Base-by-base conservation (phyloP, 768 basidiomycete species). In the Antrodiella citrinella region DNA sequence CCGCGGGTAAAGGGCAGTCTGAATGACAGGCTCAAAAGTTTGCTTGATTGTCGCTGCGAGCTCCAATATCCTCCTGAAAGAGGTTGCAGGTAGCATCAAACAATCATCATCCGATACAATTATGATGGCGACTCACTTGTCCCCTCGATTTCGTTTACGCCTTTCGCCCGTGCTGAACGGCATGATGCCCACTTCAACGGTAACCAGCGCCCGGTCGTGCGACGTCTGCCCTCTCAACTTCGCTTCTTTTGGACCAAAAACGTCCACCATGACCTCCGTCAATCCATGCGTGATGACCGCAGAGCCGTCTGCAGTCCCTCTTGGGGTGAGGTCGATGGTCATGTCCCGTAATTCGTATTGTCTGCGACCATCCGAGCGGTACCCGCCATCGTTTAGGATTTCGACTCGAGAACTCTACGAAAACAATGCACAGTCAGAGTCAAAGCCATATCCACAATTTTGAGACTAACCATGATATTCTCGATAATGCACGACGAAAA, bases 11-110 rank as follows among this genome's bases (percentile, higher is more conserved):
- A 99, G 77, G 53, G 76, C 77, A 4, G 88, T 86, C 63, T 92
- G 88, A 20, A 99, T 80, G 49, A 95, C 91, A 39, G 94, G 92
- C 62, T 98, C 95, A 63, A 99, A 98, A 0, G 96, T 98, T 24
- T 90, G 84, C 69, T 91, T 89, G 54, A 98, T 83, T 20, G 84
- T 81, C 2, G 90, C 75, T 10, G 86, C 88, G 55, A 96, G 74
- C 68, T 99, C 96, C 53, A 88, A 72, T 54, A 90, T 75, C 13
- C 92, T 91, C 67, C 94, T 95, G 57, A 26, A 44, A 26, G 0
- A 26, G 15, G 23, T 12, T 26, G 54, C n/a, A 49, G 44, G 43
- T 41, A n/a, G n/a, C n/a, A n/a, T n/a, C n/a, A n/a, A n/a, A n/a
- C n/a, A n/a, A n/a, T n/a, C n/a, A 52, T 40, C 15, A 12, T 12